Percentiles rank a stretch among this genome's conserved stretches.
Evolutionary conservation across 192 early-diverging fungal genomes (phyloP).

Genomic region (Diversispora epigaea): DNA sequence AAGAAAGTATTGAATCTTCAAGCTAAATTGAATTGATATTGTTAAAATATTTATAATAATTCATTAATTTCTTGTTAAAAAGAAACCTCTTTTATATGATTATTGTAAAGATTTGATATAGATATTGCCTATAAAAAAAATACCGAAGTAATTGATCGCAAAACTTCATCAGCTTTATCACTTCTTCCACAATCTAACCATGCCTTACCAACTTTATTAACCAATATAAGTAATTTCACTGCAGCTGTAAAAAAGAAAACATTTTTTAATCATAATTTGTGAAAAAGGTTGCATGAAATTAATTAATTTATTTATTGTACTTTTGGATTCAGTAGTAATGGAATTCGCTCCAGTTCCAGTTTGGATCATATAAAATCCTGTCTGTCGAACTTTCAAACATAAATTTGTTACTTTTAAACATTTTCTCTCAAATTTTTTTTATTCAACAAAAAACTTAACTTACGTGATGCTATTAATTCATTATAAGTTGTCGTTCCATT

Average conservation of each 20-base stretch:
- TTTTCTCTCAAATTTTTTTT: not conserved
- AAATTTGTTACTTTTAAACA: not conserved
- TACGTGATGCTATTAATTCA: constrained; percentile 22
- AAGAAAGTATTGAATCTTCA: constrained; percentile 13
- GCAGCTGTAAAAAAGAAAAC: not conserved
- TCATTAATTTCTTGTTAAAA: too few species aligned
- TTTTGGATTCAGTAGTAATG: constrained; percentile 2
- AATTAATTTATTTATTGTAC: not conserved
- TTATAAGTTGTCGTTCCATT: not conserved
- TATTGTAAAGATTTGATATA: too few species aligned
- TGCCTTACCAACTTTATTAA: constrained; percentile 30
- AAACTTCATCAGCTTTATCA: constrained; percentile 30
- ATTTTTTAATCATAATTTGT: not conserved
- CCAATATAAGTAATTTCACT: constrained; percentile 22
- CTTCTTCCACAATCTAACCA: constrained; percentile 32
- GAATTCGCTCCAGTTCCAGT: constrained; percentile 3
- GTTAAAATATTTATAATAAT: not conserved
- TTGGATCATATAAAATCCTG: constrained; percentile 23
- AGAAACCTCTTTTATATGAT: too few species aligned
- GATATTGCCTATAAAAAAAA: not conserved
- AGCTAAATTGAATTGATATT: not conserved
- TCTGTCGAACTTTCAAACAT: constrained; percentile 14
- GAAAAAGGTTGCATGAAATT: not conserved
- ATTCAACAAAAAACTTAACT: not conserved
- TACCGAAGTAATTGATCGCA: constrained; percentile 16